Evolutionary conservation across 225 moss, liverwort and hornwort genomes (phyloP).

Genomic region (Bryoerythrophyllum caledonicum): DNA sequence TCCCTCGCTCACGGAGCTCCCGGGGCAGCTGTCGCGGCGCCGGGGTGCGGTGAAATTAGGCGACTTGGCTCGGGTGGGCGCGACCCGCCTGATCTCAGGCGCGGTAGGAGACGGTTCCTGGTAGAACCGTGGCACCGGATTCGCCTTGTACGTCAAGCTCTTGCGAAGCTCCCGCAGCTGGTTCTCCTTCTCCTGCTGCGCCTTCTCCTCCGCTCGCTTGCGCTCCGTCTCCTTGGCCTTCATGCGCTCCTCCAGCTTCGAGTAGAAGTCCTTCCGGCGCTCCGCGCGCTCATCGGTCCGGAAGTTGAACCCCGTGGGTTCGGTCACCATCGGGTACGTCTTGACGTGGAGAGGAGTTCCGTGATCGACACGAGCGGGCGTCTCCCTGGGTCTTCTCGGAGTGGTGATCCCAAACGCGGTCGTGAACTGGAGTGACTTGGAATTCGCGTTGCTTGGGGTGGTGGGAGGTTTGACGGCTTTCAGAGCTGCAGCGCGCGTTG

Average conservation of each 20-base stretch:
- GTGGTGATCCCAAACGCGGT: conserved; percentile 46
- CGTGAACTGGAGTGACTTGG: conserved; percentile 37
- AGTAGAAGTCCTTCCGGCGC: conserved; percentile 75
- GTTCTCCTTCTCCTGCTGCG: conserved; percentile 79
- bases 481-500: conserved; percentile 38
- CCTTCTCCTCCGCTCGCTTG: conserved; percentile 70
- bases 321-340: conserved; percentile 45
- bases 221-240: conserved; percentile 77
- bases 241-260: conserved; percentile 76
- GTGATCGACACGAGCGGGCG: not conserved
- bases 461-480: conserved; percentile 40
- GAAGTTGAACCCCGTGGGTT: conserved; percentile 74
- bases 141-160: conserved; percentile 80
- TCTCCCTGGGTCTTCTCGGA: not conserved
- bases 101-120: conserved; percentile 73
- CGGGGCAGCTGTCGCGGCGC: conserved; percentile 57
- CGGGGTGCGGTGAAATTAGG: conserved; percentile 76
- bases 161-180: conserved; percentile 81
- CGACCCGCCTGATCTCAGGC: conserved; percentile 57
- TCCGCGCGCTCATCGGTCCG: conserved; percentile 89
- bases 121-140: conserved; percentile 87
- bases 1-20: conserved; percentile 4
- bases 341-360: conserved; percentile 26
- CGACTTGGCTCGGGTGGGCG: conserved; percentile 79
- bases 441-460: conserved; percentile 9